These are phyloP conservation scores for Trichoderma sp. DNA, from an alignment of 2,329 filamentous ascomycete species.

Conservation along the genomic window DNA sequence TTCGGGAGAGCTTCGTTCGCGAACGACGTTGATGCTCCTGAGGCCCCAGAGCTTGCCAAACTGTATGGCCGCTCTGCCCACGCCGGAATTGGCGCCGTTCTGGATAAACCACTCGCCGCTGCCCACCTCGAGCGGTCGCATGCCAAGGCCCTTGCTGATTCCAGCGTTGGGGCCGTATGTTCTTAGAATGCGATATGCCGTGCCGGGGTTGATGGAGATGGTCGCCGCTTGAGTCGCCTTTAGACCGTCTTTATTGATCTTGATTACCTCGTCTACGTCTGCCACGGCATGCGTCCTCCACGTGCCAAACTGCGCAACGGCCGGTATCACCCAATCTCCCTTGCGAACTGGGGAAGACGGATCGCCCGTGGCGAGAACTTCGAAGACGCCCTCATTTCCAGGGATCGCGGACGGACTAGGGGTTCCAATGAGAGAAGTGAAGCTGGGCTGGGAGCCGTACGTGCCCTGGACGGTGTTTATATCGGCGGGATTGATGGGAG, in stretches of 20 bases:
- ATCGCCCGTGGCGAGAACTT: constrained; percentile 73
- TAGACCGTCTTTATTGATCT: constrained; percentile 70
- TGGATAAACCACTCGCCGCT: constrained; percentile 89
- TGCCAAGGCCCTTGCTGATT: constrained; percentile 48
- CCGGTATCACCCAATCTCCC: constrained; percentile 95
- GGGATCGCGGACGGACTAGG: constrained; percentile 72
- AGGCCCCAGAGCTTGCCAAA: constrained; percentile 83
- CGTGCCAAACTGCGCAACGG: constrained; percentile 79
- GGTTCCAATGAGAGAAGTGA: constrained; percentile 76
- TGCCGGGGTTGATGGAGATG: constrained; percentile 89
- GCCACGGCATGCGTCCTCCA: constrained; percentile 89
- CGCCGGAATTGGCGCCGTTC: constrained; percentile 93
- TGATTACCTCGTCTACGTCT: constrained; percentile 59
- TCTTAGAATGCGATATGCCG: constrained; percentile 88
- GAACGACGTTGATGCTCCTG: constrained; percentile 85
- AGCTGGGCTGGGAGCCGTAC: constrained; percentile 82
- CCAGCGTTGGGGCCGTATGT: constrained; percentile 65
- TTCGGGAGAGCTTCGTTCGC: constrained; percentile 65
- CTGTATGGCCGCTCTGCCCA: constrained; percentile 89
- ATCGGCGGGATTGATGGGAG: constrained; percentile 95
- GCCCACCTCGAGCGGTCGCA: constrained; percentile 47
- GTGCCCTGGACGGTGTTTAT: constrained; percentile 98
- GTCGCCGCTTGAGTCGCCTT: constrained; percentile 80
- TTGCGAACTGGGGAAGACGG: constrained; percentile 56
- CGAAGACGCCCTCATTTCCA: constrained; percentile 92